Evolutionary conservation across 2,329 filamentous ascomycete species (phyloP), one percentile per base, ranked within the genome.

Genomic region (Colletotrichum liaoningense): DNA sequence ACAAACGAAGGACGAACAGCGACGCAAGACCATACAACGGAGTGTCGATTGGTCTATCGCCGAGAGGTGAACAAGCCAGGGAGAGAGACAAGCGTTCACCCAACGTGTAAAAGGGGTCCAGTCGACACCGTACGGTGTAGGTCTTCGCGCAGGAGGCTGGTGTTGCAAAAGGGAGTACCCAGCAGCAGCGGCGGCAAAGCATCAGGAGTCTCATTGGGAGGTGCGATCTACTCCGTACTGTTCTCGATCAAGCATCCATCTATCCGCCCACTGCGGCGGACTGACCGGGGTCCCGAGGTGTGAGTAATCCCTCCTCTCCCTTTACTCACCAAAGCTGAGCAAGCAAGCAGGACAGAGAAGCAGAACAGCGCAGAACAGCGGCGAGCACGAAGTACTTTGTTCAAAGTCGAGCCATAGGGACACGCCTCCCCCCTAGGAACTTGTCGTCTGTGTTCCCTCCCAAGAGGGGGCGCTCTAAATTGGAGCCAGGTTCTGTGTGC

Each of bases 271-370:
- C 28, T 4, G 7, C 19, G 8, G 28, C 26, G 33, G 19, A 30
- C 30, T 35, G n/a, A n/a, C 12, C 28, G 8, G 49, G 22, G 6
- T 57, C 33, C 30, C 33, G 46, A 35, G 58, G 56, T n/a, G 59
- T 73, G 70, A 73, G 59, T 73, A 66, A 73, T 71, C 42, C 33
- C 14, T 26, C n/a, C 9, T n/a, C 26, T 26, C 7, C 42, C 42
- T 49, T 49, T 49, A 49, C 42, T 49, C 42, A 49, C 42, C 7
- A 16, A 6, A 46, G 42, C 42, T 46, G 42, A 46, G 4, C 42
- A 49, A 46, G 4, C 42, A 49, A 49, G 42, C 42, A 42, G 38
- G 33, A 12, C 33, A 35, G 33, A 35, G 33, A 35, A 42, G 38
- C 38, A 42, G 38, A 42, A 42, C 38, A 42, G 38, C 12, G 16